Evolutionary conservation across 495 filamentous ascomycete species (phyloP).

Genomic region (Thozetella sp.): DNA sequence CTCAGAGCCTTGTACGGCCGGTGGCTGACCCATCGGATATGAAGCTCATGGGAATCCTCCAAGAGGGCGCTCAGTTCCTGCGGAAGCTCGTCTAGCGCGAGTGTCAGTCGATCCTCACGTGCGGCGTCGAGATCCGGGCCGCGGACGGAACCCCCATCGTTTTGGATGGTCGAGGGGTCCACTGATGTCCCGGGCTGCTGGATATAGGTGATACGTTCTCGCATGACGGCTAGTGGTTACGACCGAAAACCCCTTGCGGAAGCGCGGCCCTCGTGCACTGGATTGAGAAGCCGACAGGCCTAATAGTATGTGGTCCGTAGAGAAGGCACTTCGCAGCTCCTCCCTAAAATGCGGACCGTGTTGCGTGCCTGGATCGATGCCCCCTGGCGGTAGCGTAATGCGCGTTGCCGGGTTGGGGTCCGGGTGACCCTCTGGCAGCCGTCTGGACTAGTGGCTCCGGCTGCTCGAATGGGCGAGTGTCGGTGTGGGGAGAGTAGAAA

Average conservation of each 20-base stretch:
- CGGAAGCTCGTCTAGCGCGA: conserved; percentile 74
- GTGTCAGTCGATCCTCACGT: conserved; percentile 79
- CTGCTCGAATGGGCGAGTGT: neutral
- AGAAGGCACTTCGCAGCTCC: too few relatives aligned
- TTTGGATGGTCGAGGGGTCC: conserved; percentile 57
- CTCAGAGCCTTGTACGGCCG: conserved; percentile 55
- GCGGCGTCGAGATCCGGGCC: conserved; percentile 62
- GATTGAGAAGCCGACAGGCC: neutral
- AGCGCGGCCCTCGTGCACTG: neutral
- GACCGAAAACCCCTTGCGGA: neutral
- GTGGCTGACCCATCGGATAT: conserved; percentile 76
- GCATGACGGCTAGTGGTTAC: conserved; percentile 55
- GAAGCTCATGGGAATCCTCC: conserved; percentile 69
- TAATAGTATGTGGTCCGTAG: too few relatives aligned
- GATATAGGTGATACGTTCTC: conserved; percentile 82
- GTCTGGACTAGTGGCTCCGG: too few relatives aligned
- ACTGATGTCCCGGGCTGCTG: conserved; percentile 63
- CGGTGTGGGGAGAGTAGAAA: neutral
- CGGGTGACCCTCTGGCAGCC: too few relatives aligned
- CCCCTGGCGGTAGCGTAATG: neutral
- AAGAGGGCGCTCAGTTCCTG: conserved; percentile 65
- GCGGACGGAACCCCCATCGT: conserved; percentile 50
- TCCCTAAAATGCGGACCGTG: too few relatives aligned
- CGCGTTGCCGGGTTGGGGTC: neutral
- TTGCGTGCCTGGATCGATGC: too few relatives aligned